Conservation (phyloP, 257 asterid genomes). For the Asclepias syriaca region DNA sequence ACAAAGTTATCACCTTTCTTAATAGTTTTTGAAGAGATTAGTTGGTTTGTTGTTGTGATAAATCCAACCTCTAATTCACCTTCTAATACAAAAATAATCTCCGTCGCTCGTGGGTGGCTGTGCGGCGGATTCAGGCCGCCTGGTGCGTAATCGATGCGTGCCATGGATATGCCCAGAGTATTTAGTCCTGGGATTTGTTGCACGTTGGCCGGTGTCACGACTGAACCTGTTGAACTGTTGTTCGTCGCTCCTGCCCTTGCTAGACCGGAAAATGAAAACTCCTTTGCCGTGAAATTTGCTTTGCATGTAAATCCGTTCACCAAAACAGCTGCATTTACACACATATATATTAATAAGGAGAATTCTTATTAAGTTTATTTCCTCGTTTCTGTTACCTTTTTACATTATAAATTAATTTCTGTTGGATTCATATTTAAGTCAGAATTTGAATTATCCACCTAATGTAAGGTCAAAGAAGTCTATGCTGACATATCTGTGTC, state of each 20-base stretch:
- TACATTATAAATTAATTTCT: too few relatives aligned
- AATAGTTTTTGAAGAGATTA: too few relatives aligned
- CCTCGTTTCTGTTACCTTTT: too few relatives aligned
- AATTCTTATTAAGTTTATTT: too few relatives aligned
- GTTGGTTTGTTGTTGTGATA: neutral
- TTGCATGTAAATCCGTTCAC: neutral
- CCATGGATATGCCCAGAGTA: slow-evolving; percentile 23
- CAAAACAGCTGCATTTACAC: neutral
- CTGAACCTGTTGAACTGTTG: slow-evolving; percentile 33
- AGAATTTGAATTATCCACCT: too few relatives aligned
- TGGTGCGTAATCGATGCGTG: neutral
- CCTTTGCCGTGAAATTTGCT: neutral
- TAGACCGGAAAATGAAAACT: neutral
- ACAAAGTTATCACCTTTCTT: neutral
- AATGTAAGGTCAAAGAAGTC: too few relatives aligned
- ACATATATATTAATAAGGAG: too few relatives aligned
- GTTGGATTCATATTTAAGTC: too few relatives aligned
- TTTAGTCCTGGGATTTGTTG: slow-evolving; percentile 58
- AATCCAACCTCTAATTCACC: neutral
- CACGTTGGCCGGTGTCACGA: slow-evolving; percentile 57
- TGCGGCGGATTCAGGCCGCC: neutral
- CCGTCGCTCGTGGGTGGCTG: neutral
- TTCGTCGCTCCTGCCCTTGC: slow-evolving; percentile 10
- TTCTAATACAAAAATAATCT: neutral
- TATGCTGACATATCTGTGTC: too few relatives aligned